phyloP scores from a whole-genome alignment of 352 stramenopile species.

The Paralagenidium karlingii region DNA sequence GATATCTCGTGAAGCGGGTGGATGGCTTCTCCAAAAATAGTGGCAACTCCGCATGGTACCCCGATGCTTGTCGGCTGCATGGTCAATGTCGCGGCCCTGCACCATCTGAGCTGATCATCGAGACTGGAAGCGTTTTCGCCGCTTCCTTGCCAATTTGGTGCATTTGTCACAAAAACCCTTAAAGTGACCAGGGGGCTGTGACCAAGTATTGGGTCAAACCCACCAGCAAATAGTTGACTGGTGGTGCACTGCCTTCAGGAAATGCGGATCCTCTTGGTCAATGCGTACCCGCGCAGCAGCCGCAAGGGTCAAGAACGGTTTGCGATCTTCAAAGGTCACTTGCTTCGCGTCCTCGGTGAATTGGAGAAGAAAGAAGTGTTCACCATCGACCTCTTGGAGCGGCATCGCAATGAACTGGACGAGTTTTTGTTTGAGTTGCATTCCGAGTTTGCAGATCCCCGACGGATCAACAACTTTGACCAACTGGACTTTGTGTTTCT shows the following conservation, averaged over 20 bases:
- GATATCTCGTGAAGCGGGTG: too few relatives aligned
- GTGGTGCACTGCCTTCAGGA: background rate
- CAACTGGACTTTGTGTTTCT: slow-evolving; percentile 72
- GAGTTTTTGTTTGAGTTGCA: slow-evolving; percentile 69
- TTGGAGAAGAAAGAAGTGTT: slow-evolving; percentile 1
- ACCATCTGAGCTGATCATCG: background rate
- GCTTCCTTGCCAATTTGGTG: background rate
- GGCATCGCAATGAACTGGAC: slow-evolving; percentile 39
- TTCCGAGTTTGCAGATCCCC: slow-evolving; percentile 44
- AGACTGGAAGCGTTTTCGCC: background rate
- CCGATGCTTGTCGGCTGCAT: background rate
- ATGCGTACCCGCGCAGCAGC: slow-evolving; percentile 35
- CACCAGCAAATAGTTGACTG: background rate
- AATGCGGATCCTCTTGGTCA: slow-evolving; percentile 66
- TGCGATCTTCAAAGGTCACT: slow-evolving; percentile 34
- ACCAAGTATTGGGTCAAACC: background rate
- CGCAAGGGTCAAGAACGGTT: slow-evolving; percentile 25
- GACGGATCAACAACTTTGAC: slow-evolving; percentile 67
- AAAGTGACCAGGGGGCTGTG: background rate
- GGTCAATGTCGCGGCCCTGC: background rate
- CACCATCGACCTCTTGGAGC: slow-evolving; percentile 21
- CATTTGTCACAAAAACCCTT: background rate
- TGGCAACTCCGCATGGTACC: too few relatives aligned
- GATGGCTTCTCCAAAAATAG: too few relatives aligned
- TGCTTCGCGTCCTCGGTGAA: slow-evolving; percentile 20